Percentiles rank a stretch among this genome's conserved stretches.
Conservation (phyloP, 768 basidiomycete genomes). For the Suillus fuscotomentosus region DNA sequence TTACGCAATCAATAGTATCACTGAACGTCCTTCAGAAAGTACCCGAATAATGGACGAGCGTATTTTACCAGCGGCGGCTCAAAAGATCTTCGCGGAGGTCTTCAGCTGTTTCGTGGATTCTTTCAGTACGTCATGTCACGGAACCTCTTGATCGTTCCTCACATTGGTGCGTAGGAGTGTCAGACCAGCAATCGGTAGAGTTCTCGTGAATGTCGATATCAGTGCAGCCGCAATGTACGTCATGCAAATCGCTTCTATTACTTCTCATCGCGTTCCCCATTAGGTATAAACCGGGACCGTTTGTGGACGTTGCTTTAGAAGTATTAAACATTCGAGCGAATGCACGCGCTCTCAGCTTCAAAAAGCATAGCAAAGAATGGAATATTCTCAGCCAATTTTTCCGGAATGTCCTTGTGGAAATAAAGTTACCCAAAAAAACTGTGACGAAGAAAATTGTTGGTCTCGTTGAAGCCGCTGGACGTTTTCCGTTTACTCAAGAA, state of each 20-base stretch:
- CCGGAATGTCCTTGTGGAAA: slow-evolving; percentile 33
- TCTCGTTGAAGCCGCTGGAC: slow-evolving; percentile 39
- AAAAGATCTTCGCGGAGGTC: slow-evolving; percentile 26
- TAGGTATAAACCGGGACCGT: slow-evolving; percentile 27
- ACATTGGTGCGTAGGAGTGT: slow-evolving; percentile 36
- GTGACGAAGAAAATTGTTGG: slow-evolving; percentile 38
- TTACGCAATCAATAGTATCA: background rate
- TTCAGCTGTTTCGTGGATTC: slow-evolving; percentile 49
- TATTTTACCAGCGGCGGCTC: slow-evolving; percentile 41
- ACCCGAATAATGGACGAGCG: slow-evolving; percentile 45
- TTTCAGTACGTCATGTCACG: slow-evolving; percentile 41
- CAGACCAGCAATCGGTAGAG: slow-evolving; percentile 39
- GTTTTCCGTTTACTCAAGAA: slow-evolving; percentile 35
- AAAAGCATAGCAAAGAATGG: slow-evolving; percentile 21
- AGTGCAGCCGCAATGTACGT: slow-evolving; percentile 46
- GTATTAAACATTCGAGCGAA: slow-evolving; percentile 28
- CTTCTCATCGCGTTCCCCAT: background rate
- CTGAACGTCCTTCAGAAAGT: slow-evolving; percentile 27
- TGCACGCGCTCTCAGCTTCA: slow-evolving; percentile 23
- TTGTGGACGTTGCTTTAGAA: slow-evolving; percentile 32
- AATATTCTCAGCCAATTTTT: slow-evolving; percentile 38
- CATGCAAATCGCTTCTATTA: background rate
- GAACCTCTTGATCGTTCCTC: background rate
- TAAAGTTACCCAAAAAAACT: background rate
- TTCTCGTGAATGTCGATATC: slow-evolving; percentile 48